A percentile compares a stretch with the other conserved stretches of the same genome.
These are phyloP conservation scores for Paraphysoderma sedebokerense DNA, from an alignment of 371 early-diverging fungal genomes.

Conservation along the genomic window DNA sequence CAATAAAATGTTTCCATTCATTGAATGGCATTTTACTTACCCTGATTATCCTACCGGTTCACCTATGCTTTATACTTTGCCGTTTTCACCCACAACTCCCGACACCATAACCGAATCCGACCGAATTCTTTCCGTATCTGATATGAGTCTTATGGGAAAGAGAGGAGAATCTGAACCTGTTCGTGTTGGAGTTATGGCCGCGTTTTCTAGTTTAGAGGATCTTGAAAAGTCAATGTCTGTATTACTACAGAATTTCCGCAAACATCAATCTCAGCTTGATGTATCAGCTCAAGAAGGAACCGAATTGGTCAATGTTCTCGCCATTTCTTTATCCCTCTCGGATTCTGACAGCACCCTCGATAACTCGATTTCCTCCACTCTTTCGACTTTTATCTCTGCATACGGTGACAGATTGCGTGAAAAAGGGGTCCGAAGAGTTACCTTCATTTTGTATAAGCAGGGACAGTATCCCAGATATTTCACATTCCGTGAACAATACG, in stretches of 20 bases:
- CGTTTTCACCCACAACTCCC: not conserved
- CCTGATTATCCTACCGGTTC: not conserved
- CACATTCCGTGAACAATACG: constrained; percentile 80
- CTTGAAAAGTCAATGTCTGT: constrained; percentile 27
- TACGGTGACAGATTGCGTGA: constrained; percentile 42
- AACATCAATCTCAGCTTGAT: constrained; percentile 8
- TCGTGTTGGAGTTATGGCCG: constrained; percentile 50
- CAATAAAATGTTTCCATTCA: constrained; percentile 1
- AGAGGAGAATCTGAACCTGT: constrained; percentile 37
- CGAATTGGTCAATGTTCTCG: constrained; percentile 48
- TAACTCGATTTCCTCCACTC: constrained; percentile 22
- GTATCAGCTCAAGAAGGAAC: constrained; percentile 4
- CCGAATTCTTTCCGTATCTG: constrained; percentile 54
- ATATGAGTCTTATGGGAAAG: constrained; percentile 45
- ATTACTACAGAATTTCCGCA: constrained; percentile 31
- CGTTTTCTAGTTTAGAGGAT: constrained; percentile 32
- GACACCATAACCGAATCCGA: constrained; percentile 16
- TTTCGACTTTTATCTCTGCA: constrained; percentile 33
- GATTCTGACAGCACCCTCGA: constrained; percentile 36
- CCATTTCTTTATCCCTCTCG: constrained; percentile 51
- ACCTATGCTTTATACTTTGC: not conserved
- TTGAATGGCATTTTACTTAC: constrained; percentile 26
- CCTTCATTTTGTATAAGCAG: constrained; percentile 66
- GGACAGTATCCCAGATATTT: constrained; percentile 80
- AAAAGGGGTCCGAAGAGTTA: constrained; percentile 71